Percentiles rank a stretch among this genome's conserved stretches.
phyloP scores from a whole-genome alignment of 2,329 filamentous ascomycete species.

The Beauveria bassiana region DNA sequence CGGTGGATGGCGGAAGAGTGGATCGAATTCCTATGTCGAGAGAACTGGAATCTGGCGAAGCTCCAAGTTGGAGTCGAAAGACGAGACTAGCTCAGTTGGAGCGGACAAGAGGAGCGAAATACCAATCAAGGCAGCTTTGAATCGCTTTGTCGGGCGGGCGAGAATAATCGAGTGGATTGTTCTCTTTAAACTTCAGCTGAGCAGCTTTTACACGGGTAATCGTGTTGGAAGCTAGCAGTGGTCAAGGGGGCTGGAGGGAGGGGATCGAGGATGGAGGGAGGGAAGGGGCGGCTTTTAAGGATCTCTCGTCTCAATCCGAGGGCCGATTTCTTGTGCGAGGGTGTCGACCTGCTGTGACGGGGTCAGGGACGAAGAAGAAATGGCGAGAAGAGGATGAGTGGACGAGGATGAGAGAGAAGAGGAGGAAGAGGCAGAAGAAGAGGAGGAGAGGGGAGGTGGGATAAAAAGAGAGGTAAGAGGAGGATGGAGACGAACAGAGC shows the following conservation, averaged over 20 bases:
- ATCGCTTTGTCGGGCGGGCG: conserved; percentile 22
- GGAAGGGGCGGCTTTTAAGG: conserved; percentile 8
- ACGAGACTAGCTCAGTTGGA: conserved; percentile 7
- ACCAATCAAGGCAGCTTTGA: conserved; percentile 32
- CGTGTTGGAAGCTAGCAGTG: background rate
- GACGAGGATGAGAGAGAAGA: conserved; percentile 29
- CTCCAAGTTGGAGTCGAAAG: background rate
- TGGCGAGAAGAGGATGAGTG: conserved; percentile 44
- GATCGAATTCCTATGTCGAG: conserved; percentile 13
- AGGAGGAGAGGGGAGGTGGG: conserved; percentile 39
- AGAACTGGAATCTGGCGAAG: conserved; percentile 8
- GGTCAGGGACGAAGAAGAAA: conserved; percentile 39
- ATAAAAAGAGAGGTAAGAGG: conserved; percentile 41
- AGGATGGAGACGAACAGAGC: conserved; percentile 42
- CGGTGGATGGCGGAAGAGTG: conserved; percentile 12
- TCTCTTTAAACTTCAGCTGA: background rate
- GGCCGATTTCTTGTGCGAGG: conserved; percentile 18
- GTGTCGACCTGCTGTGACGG: conserved; percentile 27
- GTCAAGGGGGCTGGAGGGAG: conserved; percentile 1
- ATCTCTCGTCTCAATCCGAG: conserved; percentile 16
- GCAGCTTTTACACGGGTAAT: background rate
- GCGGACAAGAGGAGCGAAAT: conserved; percentile 23
- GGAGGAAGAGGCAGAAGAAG: conserved; percentile 31
- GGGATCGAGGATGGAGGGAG: conserved; percentile 6
- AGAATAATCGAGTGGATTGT: conserved; percentile 6